A percentile compares a stretch with the other conserved stretches of the same genome.
phyloP scores from a whole-genome alignment of 2,329 filamentous ascomycete genomes.

The Ceratocystis colombiana region DNA sequence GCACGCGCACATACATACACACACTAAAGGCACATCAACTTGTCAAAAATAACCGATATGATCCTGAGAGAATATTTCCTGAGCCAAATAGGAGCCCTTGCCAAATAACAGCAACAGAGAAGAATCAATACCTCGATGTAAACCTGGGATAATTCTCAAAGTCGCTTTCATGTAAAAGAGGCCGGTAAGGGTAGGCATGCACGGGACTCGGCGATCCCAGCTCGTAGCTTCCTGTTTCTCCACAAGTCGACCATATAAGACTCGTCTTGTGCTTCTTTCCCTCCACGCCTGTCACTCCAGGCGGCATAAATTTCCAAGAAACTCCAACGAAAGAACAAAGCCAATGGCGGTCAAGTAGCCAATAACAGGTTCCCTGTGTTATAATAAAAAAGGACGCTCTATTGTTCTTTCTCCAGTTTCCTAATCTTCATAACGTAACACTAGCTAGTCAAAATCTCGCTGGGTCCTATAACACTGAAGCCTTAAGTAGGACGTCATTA shows the following conservation, averaged over 20 bases:
- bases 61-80: not conserved
- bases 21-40: too few relatives aligned
- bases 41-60: not conserved
- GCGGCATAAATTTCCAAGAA: not conserved
- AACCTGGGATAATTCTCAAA: too few relatives aligned
- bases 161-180: not conserved
- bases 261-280: not conserved
- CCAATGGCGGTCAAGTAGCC: not conserved
- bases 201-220: conserved; percentile 1
- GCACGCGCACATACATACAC: not conserved
- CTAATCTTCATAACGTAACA: conserved; percentile 10
- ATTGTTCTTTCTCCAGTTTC: conserved; percentile 1
- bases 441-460: not conserved
- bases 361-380: not conserved
- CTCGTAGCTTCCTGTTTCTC: not conserved
- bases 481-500: not conserved
- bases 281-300: not conserved
- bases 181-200: not conserved
- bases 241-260: not conserved
- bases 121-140: too few relatives aligned
- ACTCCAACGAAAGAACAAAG: not conserved
- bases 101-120: too few relatives aligned
- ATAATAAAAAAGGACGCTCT: not conserved
- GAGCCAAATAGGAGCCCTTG: too few relatives aligned
- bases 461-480: not conserved